Percentiles rank a stretch among this genome's conserved stretches.
Evolutionary conservation across 257 asterid species (phyloP).

Genomic region (Linaria vulgaris): DNA sequence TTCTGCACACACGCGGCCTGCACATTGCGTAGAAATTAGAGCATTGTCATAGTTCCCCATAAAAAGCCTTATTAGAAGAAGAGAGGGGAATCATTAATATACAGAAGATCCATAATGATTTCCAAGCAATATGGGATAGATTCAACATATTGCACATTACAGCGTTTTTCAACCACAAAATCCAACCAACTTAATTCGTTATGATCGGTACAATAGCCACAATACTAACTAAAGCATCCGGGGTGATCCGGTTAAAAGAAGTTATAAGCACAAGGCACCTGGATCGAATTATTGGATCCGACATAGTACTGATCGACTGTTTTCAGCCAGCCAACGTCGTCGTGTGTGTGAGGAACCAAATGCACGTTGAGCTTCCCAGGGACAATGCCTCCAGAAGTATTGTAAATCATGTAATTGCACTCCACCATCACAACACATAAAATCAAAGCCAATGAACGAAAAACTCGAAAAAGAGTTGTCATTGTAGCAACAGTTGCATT

Average conservation of each 20-base stretch:
- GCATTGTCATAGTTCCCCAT: no score
- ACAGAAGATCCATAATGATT: no score
- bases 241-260: neutral
- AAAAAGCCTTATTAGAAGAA: no score
- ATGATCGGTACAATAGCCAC: no score
- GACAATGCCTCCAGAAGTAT: constrained; percentile 68
- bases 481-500: constrained; percentile 29
- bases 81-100: no score
- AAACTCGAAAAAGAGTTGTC: constrained; percentile 27
- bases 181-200: neutral
- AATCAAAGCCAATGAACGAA: constrained; percentile 30
- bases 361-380: constrained; percentile 83
- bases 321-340: constrained; percentile 98
- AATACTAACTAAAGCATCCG: no score
- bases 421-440: constrained; percentile 46
- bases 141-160: no score
- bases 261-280: constrained; percentile 39
- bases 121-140: no score
- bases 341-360: constrained; percentile 93
- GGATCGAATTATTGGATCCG: constrained; percentile 86
- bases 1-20: constrained; percentile 95
- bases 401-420: constrained; percentile 68
- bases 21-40: no score
- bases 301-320: constrained; percentile 96
- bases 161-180: neutral